Evolutionary conservation across 768 basidiomycete genomes (phyloP).

Genomic region (Pisolithus albus): DNA sequence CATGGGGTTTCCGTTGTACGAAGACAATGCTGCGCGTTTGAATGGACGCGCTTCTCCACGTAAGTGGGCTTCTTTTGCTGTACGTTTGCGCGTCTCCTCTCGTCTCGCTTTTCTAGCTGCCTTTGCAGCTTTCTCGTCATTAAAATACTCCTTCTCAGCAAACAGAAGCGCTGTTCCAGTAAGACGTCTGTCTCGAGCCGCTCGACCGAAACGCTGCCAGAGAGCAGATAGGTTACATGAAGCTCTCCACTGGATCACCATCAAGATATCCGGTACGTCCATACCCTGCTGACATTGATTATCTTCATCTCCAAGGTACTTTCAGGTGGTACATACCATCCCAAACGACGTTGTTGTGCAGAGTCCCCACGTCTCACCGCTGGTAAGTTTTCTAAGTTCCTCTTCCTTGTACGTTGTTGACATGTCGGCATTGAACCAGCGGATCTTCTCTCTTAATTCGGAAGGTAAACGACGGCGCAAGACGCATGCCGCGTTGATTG

Average conservation of each 20-base stretch:
- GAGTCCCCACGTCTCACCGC: constrained; percentile 21
- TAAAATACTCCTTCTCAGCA: constrained; percentile 23
- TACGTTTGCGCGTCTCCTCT: not conserved
- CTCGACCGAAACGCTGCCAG: constrained; percentile 32
- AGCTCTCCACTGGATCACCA: constrained; percentile 30
- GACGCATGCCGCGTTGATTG: constrained; percentile 6
- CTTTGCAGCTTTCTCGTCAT: constrained; percentile 9
- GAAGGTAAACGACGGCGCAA: constrained; percentile 9
- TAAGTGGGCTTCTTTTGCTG: not conserved
- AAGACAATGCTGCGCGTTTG: too few relatives aligned
- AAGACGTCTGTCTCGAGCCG: constrained; percentile 8
- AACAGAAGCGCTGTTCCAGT: constrained; percentile 20
- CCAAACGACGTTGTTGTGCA: constrained; percentile 28
- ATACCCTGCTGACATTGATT: constrained; percentile 22
- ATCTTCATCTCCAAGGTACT: too few relatives aligned
- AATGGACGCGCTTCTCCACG: not conserved
- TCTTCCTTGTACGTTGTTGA: constrained; percentile 2
- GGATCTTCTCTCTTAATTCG: constrained; percentile 11
- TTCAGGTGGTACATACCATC: constrained; percentile 20
- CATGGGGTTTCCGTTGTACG: too few relatives aligned
- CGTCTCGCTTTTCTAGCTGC: constrained; percentile 1
- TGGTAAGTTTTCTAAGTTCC: constrained; percentile 12
- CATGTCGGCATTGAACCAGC: constrained; percentile 21
- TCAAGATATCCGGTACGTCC: constrained; percentile 26
- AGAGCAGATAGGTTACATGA: constrained; percentile 19